Evolutionary conservation across 2,329 filamentous ascomycete species (phyloP).

Genomic region (Thelonectria rubi): DNA sequence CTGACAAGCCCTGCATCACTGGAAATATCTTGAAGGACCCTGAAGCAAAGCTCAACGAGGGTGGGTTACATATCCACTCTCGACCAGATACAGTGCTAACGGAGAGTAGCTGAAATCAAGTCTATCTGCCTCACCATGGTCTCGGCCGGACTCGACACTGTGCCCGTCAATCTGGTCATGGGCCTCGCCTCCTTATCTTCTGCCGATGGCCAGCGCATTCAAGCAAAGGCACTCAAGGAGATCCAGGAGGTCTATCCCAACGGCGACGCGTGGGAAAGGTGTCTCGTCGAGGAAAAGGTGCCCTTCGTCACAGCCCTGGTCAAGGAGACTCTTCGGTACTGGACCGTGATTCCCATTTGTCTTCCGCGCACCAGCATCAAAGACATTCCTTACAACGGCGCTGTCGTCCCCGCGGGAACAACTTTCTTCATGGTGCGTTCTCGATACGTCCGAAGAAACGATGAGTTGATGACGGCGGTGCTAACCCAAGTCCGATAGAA

Average conservation of each 20-base stretch:
- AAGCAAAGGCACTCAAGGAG: constrained; percentile 73
- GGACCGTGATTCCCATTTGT: constrained; percentile 81
- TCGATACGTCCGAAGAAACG: no score
- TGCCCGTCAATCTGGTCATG: constrained; percentile 83
- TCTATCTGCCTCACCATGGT: constrained; percentile 86
- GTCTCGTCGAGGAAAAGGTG: constrained; percentile 77
- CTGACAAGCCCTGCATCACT: constrained; percentile 53
- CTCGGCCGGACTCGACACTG: constrained; percentile 81
- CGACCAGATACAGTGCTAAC: accelerated
- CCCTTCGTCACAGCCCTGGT: constrained; percentile 81
- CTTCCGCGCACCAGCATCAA: constrained; percentile 77
- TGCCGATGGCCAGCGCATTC: constrained; percentile 72
- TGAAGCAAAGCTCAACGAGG: constrained; percentile 53
- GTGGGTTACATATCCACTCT: constrained; percentile 27
- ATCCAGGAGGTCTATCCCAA: constrained; percentile 77
- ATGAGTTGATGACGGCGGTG: no score
- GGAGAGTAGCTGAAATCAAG: constrained; percentile 72
- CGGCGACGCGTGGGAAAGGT: constrained; percentile 79
- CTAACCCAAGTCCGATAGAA: constrained; percentile 55
- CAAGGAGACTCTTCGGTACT: constrained; percentile 82
- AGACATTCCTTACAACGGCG: constrained; percentile 74
- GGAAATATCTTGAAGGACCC: constrained; percentile 64
- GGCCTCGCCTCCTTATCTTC: constrained; percentile 79
- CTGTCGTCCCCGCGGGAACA: constrained; percentile 76
- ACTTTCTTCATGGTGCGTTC: constrained; percentile 77